Evolutionary conservation across 106 monocot species (phyloP).

Genomic region (Agapanthus africanus): DNA sequence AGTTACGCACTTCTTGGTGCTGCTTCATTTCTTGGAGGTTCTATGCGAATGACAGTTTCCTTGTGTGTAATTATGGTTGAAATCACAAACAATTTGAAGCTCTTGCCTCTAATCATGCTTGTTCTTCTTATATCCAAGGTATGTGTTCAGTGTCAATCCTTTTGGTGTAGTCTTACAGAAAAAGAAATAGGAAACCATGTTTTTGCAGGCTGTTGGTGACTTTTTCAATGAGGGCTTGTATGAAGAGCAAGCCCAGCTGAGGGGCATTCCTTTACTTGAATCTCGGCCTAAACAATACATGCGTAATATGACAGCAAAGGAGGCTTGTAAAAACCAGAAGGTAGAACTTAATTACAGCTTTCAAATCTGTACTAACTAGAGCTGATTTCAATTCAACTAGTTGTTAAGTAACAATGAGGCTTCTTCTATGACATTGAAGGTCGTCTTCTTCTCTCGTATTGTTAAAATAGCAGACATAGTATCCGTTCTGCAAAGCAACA

Average conservation of each 20-base stretch:
- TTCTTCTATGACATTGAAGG: slow-evolving; percentile 32
- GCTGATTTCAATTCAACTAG: neutral
- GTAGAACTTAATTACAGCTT: slow-evolving; percentile 16
- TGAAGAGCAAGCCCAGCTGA: slow-evolving; percentile 84
- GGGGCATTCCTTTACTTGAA: slow-evolving; percentile 86
- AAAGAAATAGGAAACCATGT: slow-evolving; percentile 6
- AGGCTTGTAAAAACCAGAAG: slow-evolving; percentile 76
- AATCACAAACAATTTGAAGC: slow-evolving; percentile 93
- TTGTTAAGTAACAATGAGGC: neutral
- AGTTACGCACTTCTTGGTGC: slow-evolving; percentile 99
- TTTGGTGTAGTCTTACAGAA: neutral
- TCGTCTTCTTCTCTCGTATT: slow-evolving; percentile 67
- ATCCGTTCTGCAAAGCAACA: slow-evolving; percentile 62
- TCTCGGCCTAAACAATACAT: slow-evolving; percentile 85
- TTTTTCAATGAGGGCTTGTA: slow-evolving; percentile 94
- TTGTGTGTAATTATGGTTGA: slow-evolving; percentile 99
- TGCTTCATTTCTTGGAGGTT: slow-evolving; percentile 98
- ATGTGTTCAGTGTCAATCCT: slow-evolving; percentile 3
- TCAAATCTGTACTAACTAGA: neutral
- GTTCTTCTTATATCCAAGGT: slow-evolving; percentile 99
- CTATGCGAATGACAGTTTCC: slow-evolving; percentile 99
- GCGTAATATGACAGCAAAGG: slow-evolving; percentile 83
- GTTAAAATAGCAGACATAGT: slow-evolving; percentile 76
- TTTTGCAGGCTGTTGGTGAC: slow-evolving; percentile 89
- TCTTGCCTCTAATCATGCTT: slow-evolving; percentile 96